Base-by-base conservation (phyloP, 345 rosid genomes). In the Trapa bicornis region DNA sequence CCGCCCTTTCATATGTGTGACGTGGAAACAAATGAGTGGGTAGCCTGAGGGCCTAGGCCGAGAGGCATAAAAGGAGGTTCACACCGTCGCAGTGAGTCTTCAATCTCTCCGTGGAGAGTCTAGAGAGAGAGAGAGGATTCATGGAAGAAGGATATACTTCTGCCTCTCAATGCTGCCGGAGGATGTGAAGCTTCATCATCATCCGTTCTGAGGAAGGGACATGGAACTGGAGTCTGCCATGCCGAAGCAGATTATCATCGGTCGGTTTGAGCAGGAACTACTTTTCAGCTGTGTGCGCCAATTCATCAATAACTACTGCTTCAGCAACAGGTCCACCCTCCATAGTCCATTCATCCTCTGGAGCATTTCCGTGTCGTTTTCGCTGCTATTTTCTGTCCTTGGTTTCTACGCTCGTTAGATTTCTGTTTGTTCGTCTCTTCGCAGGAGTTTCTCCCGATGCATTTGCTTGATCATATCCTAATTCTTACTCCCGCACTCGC, bases 141-240 rank as follows among this genome's bases (percentile, higher is more conserved):
- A 58, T 16, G 43, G 47, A 8, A 37, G 47, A 8, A 37, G 70
- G 61, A 47, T 64, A 4, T 9, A 69, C 38, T 41, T 22, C 15
- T 37, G 29, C 71, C 50, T 29, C 29, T 9, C 56, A 11, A 9
- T 53, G 65, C 16, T 39, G 68, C 17, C 33, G 13, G 67, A 43
- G 47, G 63, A 47, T 35, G n/a, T 11, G 66, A 61, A 61, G 60
- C 14, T 14, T 39, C 13, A 29, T 36, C 67, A 1, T 58, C 38
- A 38, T 58, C 63, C 3, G 56, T 22, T n/a, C 60, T 54, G 35
- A 54, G 60, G 75, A 66, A 48, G 50, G 82, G 86, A 86, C 83
- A 92, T 92, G 96, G 96, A 87, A 86, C 94, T 78, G 68, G 73
- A 65, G 79, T 83, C 88, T 80, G 87, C 89, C 92, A 83, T 90